Evolutionary conservation across 2,329 filamentous ascomycete species (phyloP), one percentile per base, ranked within the genome.

Genomic region (Pestalotiopsis sp.): DNA sequence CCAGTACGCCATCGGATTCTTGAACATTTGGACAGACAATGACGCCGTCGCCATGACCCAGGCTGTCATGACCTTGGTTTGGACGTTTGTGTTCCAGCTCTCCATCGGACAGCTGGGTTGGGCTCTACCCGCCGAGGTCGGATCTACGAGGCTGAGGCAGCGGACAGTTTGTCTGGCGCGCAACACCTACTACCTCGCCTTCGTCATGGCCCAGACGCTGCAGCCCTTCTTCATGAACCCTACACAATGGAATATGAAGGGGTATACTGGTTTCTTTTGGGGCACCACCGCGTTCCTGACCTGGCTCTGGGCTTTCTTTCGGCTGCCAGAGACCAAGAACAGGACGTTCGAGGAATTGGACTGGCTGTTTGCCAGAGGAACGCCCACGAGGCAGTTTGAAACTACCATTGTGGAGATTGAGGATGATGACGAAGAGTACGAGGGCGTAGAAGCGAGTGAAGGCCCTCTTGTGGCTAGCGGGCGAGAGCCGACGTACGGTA

Each of bases 321-420:
- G 83, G 23, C 76, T 87, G 7, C 85, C 85, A 4, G 87, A 89
- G 75, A 83, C 85, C 0, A 84, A 83, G 57, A 84, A 81, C 2
- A 80, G 84, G 25, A 85, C 84, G 0, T 84, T 86, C 61, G 85
- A 86, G 71, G 86, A 89, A 76, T 79, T 89, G 1, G 86, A 88
- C 66, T 78, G 84, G 12, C 73, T 89, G 57, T 89, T 89, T 74
- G 80, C 83, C 57, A 77, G 77, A n/a, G 75, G 73, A 45, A 76
- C 81, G 3, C 70, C 80, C 2, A 81, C 83, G 2, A 77, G 82
- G 6, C 78, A 83, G 41, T 85, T 83, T 66, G 69, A 78, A 1
- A 71, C 66, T 31, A 78, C 76, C 1, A 75, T 79, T 7, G 79
- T 82, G 1, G 77, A 81, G 69, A 57, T 67, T 13, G 23, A 57